A percentile compares a stretch with the other conserved stretches of the same genome.
Evolutionary conservation across 441 rosid species (phyloP).

Genomic region (Populus hybrid): DNA sequence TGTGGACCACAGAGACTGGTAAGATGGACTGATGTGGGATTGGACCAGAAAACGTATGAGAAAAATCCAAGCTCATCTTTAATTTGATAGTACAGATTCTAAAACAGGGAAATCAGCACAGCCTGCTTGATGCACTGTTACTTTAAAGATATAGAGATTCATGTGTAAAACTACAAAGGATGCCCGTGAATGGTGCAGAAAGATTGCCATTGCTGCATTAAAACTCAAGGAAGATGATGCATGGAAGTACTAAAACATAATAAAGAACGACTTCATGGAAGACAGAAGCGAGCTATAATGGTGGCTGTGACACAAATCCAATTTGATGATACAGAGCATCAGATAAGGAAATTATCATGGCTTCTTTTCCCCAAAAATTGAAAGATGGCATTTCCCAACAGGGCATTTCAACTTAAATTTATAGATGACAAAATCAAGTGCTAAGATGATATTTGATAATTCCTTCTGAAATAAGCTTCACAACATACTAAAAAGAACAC

Average conservation of each 20-base stretch:
- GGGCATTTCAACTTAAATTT: neutral
- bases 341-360: neutral
- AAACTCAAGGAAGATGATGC: neutral
- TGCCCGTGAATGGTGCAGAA: neutral
- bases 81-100: too few relatives aligned
- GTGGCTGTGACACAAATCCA: neutral
- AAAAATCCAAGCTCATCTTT: too few relatives aligned
- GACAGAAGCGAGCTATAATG: neutral
- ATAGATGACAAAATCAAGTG: neutral
- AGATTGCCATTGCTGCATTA: neutral
- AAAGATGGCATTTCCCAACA: neutral
- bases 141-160: too few relatives aligned
- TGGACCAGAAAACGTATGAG: too few relatives aligned
- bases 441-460: neutral
- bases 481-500: too few relatives aligned
- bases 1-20: too few relatives aligned
- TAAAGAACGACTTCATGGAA: neutral
- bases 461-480: neutral
- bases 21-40: too few relatives aligned
- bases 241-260: neutral
- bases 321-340: neutral
- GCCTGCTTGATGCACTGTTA: too few relatives aligned
- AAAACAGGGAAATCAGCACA: too few relatives aligned
- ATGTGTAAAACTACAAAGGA: neutral
- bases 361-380: neutral